Evolutionary conservation across 371 early-diverging fungal genomes (phyloP), one percentile per base, ranked within the genome.

Genomic region (Apophysomyces variabilis): DNA sequence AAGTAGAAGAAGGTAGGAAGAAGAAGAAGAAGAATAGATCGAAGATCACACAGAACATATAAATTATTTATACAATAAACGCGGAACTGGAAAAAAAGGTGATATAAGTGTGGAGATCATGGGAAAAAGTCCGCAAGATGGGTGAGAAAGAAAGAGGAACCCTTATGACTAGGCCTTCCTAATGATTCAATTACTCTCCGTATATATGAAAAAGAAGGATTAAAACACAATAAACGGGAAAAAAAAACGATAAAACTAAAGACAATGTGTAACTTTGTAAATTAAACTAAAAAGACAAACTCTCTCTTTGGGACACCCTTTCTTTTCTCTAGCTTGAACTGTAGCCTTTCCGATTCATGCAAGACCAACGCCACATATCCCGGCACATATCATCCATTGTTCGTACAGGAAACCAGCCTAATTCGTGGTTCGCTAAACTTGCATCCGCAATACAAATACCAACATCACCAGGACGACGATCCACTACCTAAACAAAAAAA

Each of bases 331-430:
- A 18, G 7, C 32, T 45, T 57, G 6, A 60, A 5, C 13, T 62
- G 61, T 85, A 92, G 4, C 93, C 93, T 36, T 85, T 82, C 4
- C 92, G 92, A 67, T 93, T 91, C 64, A 73, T 65, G 13, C 79
- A 79, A 64, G 89, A 89, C 95, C 95, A 95, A 36, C 88, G 80
- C 96, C 96, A 95, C 64, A 93, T 85, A 66, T 95, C 95, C 16
- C 80, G 76, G 70, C 96, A 96, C 94, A 96, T 96, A 64, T 92
- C 92, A 60, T 90, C 82, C 78, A 94, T 72, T 5, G 80, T 74
- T 66, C 83, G 85, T 7, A 77, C 75, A 16, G 95, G 90, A 58
- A 75, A 77, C 93, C 96, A 97, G 1, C 85, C 85, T 37, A 97
- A 74, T 68, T 91, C 94, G 11, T 71, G 71, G 35, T 82, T 74